Percentiles rank a stretch among this genome's conserved stretches.
Evolutionary conservation across 768 basidiomycete genomes (phyloP).

Genomic region (Termitomyces sp.): DNA sequence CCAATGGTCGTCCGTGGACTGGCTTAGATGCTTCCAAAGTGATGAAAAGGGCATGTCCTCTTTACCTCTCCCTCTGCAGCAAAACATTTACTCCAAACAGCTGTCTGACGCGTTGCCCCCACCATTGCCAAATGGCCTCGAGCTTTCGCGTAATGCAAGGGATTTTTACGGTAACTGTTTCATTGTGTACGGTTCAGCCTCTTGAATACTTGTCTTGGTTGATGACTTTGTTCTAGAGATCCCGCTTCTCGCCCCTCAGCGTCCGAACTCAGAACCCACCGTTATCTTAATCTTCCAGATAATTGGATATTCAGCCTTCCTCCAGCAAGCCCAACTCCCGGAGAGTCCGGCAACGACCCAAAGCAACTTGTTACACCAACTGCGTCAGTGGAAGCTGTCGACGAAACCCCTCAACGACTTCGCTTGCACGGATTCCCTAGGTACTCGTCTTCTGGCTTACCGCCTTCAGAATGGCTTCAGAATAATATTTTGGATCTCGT

Average conservation of each 20-base stretch:
- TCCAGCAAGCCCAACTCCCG: slow-evolving; percentile 26
- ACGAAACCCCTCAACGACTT: slow-evolving; percentile 10
- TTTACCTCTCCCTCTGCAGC: background rate
- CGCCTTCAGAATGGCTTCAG: slow-evolving; percentile 4
- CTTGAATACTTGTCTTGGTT: background rate
- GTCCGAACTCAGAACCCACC: slow-evolving; percentile 67
- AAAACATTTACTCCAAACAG: slow-evolving; percentile 30
- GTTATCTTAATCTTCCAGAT: slow-evolving; percentile 62
- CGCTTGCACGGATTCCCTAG: slow-evolving; percentile 3
- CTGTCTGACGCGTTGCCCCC: slow-evolving; percentile 80
- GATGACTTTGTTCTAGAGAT: slow-evolving; percentile 38
- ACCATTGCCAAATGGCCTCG: slow-evolving; percentile 79
- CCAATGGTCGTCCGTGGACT: slow-evolving; percentile 86
- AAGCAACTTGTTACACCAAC: background rate
- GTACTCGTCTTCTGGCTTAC: slow-evolving; percentile 2
- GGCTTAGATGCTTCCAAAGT: slow-evolving; percentile 85
- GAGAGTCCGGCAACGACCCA: background rate
- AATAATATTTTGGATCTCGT: slow-evolving; percentile 1
- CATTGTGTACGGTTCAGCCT: slow-evolving; percentile 50
- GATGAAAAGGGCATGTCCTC: slow-evolving; percentile 74
- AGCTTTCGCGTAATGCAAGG: slow-evolving; percentile 62
- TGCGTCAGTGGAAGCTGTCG: background rate
- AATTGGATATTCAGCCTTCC: slow-evolving; percentile 70
- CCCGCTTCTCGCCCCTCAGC: slow-evolving; percentile 78
- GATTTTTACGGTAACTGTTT: slow-evolving; percentile 88